Conservation (phyloP, 345 rosid genomes). For the Eucalyptus victrix region DNA sequence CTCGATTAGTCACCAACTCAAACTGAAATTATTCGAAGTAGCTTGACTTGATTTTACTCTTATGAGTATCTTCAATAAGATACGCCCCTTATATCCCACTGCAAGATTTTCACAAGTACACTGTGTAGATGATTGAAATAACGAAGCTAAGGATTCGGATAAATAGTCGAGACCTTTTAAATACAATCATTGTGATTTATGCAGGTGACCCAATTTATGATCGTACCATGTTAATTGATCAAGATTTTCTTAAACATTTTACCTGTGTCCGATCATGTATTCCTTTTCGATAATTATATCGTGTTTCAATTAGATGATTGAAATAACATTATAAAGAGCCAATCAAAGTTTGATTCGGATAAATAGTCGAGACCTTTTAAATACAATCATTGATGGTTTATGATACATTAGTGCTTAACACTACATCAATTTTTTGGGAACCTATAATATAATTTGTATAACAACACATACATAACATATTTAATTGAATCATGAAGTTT, state of each 20-base stretch:
- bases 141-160: not conserved
- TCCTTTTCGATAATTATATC: not conserved
- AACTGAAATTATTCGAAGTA: not conserved
- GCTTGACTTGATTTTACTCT: not conserved
- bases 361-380: too few relatives aligned
- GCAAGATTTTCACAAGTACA: not conserved
- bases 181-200: not conserved
- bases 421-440: too few relatives aligned
- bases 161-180: not conserved
- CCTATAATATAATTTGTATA: too few relatives aligned
- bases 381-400: too few relatives aligned
- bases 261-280: not conserved
- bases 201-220: not conserved
- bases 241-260: not conserved
- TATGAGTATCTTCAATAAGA: not conserved
- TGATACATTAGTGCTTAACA: too few relatives aligned
- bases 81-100: not conserved
- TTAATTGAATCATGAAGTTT: too few relatives aligned
- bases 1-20: not conserved
- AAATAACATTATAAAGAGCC: too few relatives aligned
- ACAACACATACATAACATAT: too few relatives aligned
- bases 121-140: not conserved
- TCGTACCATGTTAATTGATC: not conserved
- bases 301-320: not conserved
- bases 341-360: too few relatives aligned